These are phyloP conservation scores for Ophiosphaerella narmari DNA, from an alignment of 2,329 filamentous ascomycete species.

Conservation along the genomic window DNA sequence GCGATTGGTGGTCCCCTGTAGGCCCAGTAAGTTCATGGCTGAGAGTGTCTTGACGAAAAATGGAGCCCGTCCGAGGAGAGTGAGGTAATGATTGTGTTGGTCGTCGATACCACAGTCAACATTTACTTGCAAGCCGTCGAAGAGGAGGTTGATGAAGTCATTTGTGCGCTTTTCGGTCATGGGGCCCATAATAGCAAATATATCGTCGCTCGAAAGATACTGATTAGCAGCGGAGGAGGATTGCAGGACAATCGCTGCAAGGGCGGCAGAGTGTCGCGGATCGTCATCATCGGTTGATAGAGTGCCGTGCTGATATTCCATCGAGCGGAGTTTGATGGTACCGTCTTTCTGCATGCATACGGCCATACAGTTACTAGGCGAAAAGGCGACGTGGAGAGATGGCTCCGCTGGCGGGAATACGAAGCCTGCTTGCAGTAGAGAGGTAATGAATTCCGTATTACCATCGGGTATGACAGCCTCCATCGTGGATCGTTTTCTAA, in stretches of 20 bases:
- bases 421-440: conserved; percentile 78
- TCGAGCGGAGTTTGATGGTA: conserved; percentile 47
- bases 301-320: conserved; percentile 47
- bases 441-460: conserved; percentile 68
- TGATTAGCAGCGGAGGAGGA: conserved; percentile 50
- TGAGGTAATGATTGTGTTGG: conserved; percentile 56
- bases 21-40: conserved; percentile 77
- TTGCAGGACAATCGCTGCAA: conserved; percentile 49
- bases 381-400: conserved; percentile 54
- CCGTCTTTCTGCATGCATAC: conserved; percentile 52
- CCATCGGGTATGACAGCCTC: conserved; percentile 67
- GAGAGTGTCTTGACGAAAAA: conserved; percentile 78
- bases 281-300: conserved; percentile 37
- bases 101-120: conserved; percentile 83
- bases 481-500: conserved; percentile 77
- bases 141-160: conserved; percentile 67
- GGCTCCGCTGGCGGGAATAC: conserved; percentile 68
- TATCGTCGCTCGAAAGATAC: conserved; percentile 55
- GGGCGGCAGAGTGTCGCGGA: conserved; percentile 43
- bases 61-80: conserved; percentile 58
- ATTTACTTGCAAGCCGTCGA: conserved; percentile 54
- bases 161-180: conserved; percentile 34
- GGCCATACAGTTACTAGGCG: conserved; percentile 54
- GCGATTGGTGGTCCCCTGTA: conserved; percentile 45
- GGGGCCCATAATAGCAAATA: conserved; percentile 48